phyloP scores from a whole-genome alignment of 2,329 filamentous ascomycete genomes.

The Penicillium vulpinum region DNA sequence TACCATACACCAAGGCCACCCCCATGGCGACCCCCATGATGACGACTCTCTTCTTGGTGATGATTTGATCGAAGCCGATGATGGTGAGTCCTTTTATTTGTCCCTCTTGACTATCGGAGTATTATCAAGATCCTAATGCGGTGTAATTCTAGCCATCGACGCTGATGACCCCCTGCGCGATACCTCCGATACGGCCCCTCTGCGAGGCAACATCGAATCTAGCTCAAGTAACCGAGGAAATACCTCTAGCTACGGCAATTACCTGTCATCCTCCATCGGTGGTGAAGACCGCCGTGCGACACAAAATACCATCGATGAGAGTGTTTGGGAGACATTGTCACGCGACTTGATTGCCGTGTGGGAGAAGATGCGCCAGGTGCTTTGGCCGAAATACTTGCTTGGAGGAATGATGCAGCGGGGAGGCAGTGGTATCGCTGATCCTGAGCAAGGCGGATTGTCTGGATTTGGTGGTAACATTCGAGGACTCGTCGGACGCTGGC shows the following conservation, averaged over 20 bases:
- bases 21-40: constrained; percentile 61
- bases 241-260: constrained; percentile 69
- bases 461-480: constrained; percentile 52
- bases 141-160: constrained; percentile 66
- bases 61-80: constrained; percentile 76
- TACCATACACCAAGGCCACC: constrained; percentile 44
- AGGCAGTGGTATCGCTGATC: constrained; percentile 55
- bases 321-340: constrained; percentile 94
- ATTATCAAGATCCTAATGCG: neutral
- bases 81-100: constrained; percentile 55
- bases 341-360: constrained; percentile 90
- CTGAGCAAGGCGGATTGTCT: constrained; percentile 57
- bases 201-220: constrained; percentile 79
- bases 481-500: constrained; percentile 63
- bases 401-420: constrained; percentile 62
- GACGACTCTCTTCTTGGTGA: constrained; percentile 64
- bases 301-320: constrained; percentile 93
- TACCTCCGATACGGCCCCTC: constrained; percentile 71
- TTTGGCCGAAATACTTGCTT: constrained; percentile 93
- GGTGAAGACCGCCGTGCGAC: constrained; percentile 90
- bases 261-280: constrained; percentile 83
- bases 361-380: constrained; percentile 96
- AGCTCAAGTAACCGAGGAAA: constrained; percentile 47
- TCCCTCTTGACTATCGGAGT: neutral
- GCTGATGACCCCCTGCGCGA: constrained; percentile 80